phyloP scores from a whole-genome alignment of 352 stramenopile species.

The Pythium phragmitis region DNA sequence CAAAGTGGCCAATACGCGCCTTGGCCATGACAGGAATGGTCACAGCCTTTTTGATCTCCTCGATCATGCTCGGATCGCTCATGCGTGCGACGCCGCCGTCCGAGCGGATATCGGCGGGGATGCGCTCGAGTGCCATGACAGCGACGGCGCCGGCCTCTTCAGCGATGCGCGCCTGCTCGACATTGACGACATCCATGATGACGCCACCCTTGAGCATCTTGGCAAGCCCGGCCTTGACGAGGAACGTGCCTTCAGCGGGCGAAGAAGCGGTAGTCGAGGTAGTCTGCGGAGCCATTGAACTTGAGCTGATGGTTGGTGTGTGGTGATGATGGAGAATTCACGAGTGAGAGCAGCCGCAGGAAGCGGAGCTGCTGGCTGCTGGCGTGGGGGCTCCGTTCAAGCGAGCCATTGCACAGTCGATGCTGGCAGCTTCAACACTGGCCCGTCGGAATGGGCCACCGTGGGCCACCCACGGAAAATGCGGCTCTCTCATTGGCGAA shows the following conservation, averaged over 20 bases:
- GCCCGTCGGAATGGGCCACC: constrained; percentile 24
- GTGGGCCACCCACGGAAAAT: constrained; percentile 22
- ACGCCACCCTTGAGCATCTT: constrained; percentile 99
- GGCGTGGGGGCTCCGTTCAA: not conserved
- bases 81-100: constrained; percentile 97
- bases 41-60: constrained; percentile 98
- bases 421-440: constrained; percentile 26
- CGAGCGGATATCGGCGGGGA: constrained; percentile 96
- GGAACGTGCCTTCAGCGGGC: constrained; percentile 75
- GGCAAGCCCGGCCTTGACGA: constrained; percentile 95
- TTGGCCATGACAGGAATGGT: constrained; percentile 99
- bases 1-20: constrained; percentile 97
- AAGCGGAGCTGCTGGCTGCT: constrained; percentile 6
- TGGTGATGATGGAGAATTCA: constrained; percentile 17
- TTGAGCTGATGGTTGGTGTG: constrained; percentile 11
- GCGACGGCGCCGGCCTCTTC: constrained; percentile 97
- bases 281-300: constrained; percentile 33
- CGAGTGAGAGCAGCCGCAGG: constrained; percentile 5
- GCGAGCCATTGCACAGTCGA: not conserved
- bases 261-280: constrained; percentile 22
- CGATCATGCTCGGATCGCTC: constrained; percentile 97
- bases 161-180: constrained; percentile 94
- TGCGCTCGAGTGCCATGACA: constrained; percentile 98
- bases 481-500: constrained; percentile 16
- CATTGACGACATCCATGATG: constrained; percentile 96